These are phyloP conservation scores for Penicillium desertorum DNA, from an alignment of 495 filamentous ascomycete species.

Conservation along the genomic window DNA sequence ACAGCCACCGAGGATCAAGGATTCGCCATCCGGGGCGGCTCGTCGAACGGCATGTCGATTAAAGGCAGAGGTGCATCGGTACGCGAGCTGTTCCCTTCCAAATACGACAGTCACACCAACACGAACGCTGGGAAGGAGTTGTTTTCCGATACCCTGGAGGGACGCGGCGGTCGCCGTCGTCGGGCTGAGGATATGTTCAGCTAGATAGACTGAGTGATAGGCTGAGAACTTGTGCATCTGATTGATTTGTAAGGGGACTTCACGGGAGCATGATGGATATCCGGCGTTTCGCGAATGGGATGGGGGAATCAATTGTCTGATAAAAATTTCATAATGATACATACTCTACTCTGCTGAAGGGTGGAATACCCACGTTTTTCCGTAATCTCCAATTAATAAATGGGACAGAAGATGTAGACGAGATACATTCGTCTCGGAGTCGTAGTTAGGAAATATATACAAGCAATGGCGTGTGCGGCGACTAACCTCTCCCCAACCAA, in stretches of 20 bases:
- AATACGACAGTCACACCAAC: slow-evolving; percentile 40
- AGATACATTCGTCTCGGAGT: not conserved
- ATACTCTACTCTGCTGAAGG: slow-evolving; percentile 10
- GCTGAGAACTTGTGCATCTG: slow-evolving; percentile 8
- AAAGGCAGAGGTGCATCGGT: slow-evolving; percentile 53
- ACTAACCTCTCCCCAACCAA: not conserved
- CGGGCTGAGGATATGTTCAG: slow-evolving; percentile 54
- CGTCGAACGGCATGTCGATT: slow-evolving; percentile 45
- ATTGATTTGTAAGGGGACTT: slow-evolving; percentile 9
- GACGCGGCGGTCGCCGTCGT: slow-evolving; percentile 48
- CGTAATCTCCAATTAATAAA: not conserved
- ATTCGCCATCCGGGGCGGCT: slow-evolving; percentile 69
- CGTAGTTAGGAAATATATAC: not conserved
- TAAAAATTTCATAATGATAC: slow-evolving; percentile 15
- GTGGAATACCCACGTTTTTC: not conserved
- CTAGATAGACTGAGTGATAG: slow-evolving; percentile 22
- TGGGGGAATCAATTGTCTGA: slow-evolving; percentile 10
- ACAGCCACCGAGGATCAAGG: slow-evolving; percentile 54
- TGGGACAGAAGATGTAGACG: not conserved
- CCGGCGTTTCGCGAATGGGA: slow-evolving; percentile 20
- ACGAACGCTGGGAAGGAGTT: slow-evolving; percentile 70
- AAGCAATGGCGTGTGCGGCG: not conserved
- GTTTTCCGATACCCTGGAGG: slow-evolving; percentile 56
- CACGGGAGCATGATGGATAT: slow-evolving; percentile 22
- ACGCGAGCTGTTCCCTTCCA: slow-evolving; percentile 70